Conservation (phyloP, 139 green algal genomes). For the Choricystis sp. region DNA sequence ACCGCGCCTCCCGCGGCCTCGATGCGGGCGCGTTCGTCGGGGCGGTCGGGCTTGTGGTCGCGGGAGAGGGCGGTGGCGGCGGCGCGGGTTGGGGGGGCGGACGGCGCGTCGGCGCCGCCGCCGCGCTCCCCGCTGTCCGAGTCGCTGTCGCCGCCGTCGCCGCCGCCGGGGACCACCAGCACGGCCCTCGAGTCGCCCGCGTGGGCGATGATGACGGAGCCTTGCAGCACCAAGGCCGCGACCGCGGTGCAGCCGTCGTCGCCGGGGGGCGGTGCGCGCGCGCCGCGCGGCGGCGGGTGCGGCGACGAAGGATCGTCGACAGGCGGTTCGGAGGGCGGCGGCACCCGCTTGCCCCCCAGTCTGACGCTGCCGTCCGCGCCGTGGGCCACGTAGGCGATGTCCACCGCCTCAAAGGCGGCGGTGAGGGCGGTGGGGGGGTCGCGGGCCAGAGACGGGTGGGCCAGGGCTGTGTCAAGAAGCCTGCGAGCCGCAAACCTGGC, state of each 20-base stretch:
- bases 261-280: not conserved
- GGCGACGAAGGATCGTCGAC: no score
- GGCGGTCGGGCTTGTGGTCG: slow-evolving; percentile 92
- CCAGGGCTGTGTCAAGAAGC: no score
- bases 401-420: slow-evolving; percentile 1
- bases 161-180: no score
- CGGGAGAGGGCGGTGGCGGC: slow-evolving; percentile 41
- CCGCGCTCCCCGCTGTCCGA: not conserved
- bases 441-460: not conserved
- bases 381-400: slow-evolving; percentile 1
- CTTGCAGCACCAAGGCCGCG: slow-evolving; percentile 27
- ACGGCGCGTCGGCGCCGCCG: not conserved
- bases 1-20: slow-evolving; percentile 80
- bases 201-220: slow-evolving; percentile 70
- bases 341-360: not conserved
- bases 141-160: slow-evolving; percentile 48
- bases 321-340: no score
- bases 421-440: not conserved
- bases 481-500: not conserved
- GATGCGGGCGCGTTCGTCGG: slow-evolving; percentile 77
- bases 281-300: no score
- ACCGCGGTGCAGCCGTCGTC: slow-evolving; percentile 34
- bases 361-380: not conserved
- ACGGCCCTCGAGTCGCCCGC: slow-evolving; percentile 82
- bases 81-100: not conserved